Evolutionary conservation across 257 asterid genomes (phyloP).

Genomic region (Leonotis leonurus): DNA sequence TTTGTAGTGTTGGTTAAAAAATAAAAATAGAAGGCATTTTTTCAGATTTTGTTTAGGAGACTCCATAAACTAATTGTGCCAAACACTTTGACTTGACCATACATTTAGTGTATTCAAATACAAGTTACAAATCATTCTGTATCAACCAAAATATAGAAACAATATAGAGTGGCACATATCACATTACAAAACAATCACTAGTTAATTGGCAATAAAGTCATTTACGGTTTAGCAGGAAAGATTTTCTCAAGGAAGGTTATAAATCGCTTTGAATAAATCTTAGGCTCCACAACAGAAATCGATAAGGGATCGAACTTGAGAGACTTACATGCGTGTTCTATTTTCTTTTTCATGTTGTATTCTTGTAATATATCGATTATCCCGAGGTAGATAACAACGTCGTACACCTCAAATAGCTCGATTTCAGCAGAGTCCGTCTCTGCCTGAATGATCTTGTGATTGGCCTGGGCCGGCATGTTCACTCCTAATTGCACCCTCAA

Average conservation of each 20-base stretch:
- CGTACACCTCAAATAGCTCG: slow-evolving; percentile 87
- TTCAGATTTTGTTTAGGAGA: too few species aligned
- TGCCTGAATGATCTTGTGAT: slow-evolving; percentile 49
- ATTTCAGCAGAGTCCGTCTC: slow-evolving; percentile 47
- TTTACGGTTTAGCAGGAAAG: slow-evolving; percentile 44
- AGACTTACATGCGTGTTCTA: slow-evolving; percentile 67
- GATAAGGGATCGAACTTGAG: slow-evolving; percentile 63
- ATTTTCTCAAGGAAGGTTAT: slow-evolving; percentile 54
- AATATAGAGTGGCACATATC: too few species aligned
- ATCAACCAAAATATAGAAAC: too few species aligned
- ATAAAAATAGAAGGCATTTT: too few species aligned
- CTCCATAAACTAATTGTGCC: too few species aligned
- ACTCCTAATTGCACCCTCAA: slow-evolving; percentile 93
- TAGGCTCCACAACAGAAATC: slow-evolving; percentile 70
- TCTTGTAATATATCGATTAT: slow-evolving; percentile 82
- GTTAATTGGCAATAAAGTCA: neutral
- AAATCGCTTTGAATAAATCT: slow-evolving; percentile 62
- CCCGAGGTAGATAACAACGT: slow-evolving; percentile 87
- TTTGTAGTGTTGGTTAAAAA: too few species aligned
- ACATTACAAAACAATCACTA: neutral
- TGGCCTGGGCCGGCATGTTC: slow-evolving; percentile 97
- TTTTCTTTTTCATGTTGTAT: slow-evolving; percentile 70
- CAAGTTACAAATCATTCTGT: too few species aligned
- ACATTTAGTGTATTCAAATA: too few species aligned
- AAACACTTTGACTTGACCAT: too few species aligned